Conservation (phyloP, 2,329 filamentous ascomycete species). For the Exophiala sp. region DNA sequence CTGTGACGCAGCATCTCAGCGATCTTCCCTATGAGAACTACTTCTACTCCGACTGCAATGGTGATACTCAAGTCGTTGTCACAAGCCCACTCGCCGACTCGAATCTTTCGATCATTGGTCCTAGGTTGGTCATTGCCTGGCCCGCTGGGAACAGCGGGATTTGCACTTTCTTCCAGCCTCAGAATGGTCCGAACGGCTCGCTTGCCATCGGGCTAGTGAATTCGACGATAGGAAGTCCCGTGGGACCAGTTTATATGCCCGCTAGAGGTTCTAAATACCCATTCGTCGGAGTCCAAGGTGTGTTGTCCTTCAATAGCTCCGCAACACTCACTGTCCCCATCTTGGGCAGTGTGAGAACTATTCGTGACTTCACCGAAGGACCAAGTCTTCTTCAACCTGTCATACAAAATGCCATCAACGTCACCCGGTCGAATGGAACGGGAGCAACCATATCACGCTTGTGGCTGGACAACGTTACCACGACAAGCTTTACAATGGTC, state of each 20-base stretch:
- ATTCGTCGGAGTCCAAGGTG: slow-evolving; percentile 49
- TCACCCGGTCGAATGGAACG: slow-evolving; percentile 37
- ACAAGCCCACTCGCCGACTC: slow-evolving; percentile 52
- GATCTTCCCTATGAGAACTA: slow-evolving; percentile 59
- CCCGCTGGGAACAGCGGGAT: slow-evolving; percentile 60
- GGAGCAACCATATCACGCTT: slow-evolving; percentile 47
- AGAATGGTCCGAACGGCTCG: slow-evolving; percentile 49
- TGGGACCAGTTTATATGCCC: slow-evolving; percentile 44
- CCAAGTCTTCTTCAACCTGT: slow-evolving; percentile 46
- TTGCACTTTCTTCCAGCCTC: slow-evolving; percentile 52
- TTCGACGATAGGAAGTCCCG: slow-evolving; percentile 41
- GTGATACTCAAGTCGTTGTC: slow-evolving; percentile 54
- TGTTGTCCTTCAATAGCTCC: slow-evolving; percentile 53
- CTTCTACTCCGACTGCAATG: slow-evolving; percentile 60
- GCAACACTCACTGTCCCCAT: slow-evolving; percentile 52
- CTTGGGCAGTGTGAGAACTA: slow-evolving; percentile 56
- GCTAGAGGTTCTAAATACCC: slow-evolving; percentile 34
- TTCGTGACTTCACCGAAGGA: slow-evolving; percentile 59
- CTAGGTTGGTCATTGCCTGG: slow-evolving; percentile 58
- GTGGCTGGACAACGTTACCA: slow-evolving; percentile 60
- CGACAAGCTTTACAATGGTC: slow-evolving; percentile 48
- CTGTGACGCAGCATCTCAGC: slow-evolving; percentile 43
- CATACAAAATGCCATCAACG: slow-evolving; percentile 51
- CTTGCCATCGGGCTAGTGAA: slow-evolving; percentile 51
- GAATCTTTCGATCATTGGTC: slow-evolving; percentile 51